A percentile compares a stretch with the other conserved stretches of the same genome.
Evolutionary conservation across 2,329 filamentous ascomycete genomes (phyloP).

Genomic region (Aphanoascus verrucosus): DNA sequence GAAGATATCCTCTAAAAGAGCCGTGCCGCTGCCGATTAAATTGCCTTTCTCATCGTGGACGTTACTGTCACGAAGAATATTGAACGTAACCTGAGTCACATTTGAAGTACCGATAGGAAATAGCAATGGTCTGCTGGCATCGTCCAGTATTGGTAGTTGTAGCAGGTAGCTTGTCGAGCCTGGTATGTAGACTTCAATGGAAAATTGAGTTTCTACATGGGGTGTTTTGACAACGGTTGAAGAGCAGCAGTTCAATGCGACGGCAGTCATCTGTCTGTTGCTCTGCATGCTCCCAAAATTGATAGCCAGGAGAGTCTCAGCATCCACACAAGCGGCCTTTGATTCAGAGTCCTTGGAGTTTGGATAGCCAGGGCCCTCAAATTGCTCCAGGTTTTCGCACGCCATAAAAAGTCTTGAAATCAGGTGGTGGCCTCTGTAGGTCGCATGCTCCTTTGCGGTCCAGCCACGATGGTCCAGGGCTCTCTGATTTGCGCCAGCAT

Average conservation of each 20-base stretch:
- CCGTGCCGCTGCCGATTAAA: constrained; percentile 23
- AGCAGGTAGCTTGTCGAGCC: constrained; percentile 8
- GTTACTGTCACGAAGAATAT: constrained; percentile 13
- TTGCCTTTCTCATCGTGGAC: constrained; percentile 1
- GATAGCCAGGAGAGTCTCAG: constrained; percentile 13
- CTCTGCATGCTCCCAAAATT: constrained; percentile 18
- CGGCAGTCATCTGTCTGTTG: constrained; percentile 9
- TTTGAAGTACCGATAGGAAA: constrained; percentile 15
- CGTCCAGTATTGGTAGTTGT: constrained; percentile 21
- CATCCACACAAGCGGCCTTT: neutral
- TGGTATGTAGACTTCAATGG: constrained; percentile 13
- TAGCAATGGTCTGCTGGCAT: constrained; percentile 19
- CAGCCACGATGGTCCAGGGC: constrained; percentile 24
- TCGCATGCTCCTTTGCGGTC: constrained; percentile 29
- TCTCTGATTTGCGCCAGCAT: constrained; percentile 20
- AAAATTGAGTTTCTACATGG: constrained; percentile 3
- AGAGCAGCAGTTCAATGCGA: constrained; percentile 11
- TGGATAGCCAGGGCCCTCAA: neutral
- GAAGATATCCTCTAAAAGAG: constrained; percentile 20
- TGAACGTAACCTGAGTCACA: constrained; percentile 18
- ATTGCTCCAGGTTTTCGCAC: neutral
- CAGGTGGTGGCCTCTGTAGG: constrained; percentile 26
- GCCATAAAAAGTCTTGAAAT: constrained; percentile 18
- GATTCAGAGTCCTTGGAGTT: neutral
- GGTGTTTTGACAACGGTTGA: neutral